These are phyloP conservation scores for Rhizopogon salebrosus DNA, from an alignment of 768 basidiomycete genomes.

Conservation along the genomic window DNA sequence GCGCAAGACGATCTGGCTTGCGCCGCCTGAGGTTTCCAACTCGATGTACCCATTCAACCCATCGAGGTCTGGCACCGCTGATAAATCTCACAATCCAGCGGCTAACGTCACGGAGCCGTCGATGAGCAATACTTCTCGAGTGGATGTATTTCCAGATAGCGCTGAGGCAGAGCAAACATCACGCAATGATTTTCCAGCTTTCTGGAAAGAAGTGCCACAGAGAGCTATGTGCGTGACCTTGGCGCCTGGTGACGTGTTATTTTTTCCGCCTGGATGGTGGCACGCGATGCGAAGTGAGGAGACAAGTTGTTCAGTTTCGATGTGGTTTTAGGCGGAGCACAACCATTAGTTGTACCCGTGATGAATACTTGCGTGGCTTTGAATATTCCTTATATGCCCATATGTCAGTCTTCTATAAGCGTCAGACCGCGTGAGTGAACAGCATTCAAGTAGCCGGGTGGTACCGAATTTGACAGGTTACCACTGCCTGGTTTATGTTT, in stretches of 20 bases:
- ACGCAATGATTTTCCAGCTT: slow-evolving; percentile 39
- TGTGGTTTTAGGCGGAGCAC: slow-evolving; percentile 74
- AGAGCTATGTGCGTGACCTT: slow-evolving; percentile 59
- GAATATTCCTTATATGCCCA: not conserved
- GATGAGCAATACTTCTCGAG: slow-evolving; percentile 76
- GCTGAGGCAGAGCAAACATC: slow-evolving; percentile 15
- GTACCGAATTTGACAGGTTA: slow-evolving; percentile 21
- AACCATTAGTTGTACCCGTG: not conserved
- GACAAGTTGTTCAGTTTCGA: slow-evolving; percentile 81
- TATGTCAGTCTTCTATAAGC: not conserved
- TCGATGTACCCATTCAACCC: slow-evolving; percentile 56
- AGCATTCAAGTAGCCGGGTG: slow-evolving; percentile 20
- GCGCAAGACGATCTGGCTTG: slow-evolving; percentile 87
- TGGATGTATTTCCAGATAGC: slow-evolving; percentile 66
- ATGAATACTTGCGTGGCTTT: not conserved
- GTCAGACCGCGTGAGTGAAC: slow-evolving; percentile 7
- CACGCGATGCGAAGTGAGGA: slow-evolving; percentile 84
- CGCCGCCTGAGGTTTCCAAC: slow-evolving; percentile 54
- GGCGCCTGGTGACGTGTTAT: slow-evolving; percentile 78
- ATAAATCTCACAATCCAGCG: slow-evolving; percentile 31
- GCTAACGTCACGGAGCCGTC: slow-evolving; percentile 36
- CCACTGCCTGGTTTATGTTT: slow-evolving; percentile 11
- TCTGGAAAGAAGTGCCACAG: slow-evolving; percentile 52
- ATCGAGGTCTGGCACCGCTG: slow-evolving; percentile 6
- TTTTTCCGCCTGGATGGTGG: slow-evolving; percentile 94